Conservation (phyloP, 1,284 basidiomycete species). For the Phaffia rhodozyma region DNA sequence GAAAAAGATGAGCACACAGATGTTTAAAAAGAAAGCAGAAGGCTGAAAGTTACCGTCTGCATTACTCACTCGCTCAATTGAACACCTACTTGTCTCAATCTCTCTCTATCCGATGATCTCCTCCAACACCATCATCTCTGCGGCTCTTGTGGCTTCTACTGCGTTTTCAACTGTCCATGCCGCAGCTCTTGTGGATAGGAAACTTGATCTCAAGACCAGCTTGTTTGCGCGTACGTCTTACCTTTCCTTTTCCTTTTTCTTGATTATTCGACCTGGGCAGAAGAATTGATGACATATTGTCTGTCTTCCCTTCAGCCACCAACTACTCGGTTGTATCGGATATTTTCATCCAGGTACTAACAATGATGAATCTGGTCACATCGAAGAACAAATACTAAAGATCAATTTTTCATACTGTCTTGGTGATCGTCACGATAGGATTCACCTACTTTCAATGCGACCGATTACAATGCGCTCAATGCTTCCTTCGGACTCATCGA, state of each 20-base stretch:
- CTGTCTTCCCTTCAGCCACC: constrained; percentile 9
- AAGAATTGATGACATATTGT: no score
- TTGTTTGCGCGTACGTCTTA: constrained; percentile 2
- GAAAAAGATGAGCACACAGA: no score
- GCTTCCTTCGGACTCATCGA: constrained; percentile 30
- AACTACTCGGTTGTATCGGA: constrained; percentile 24
- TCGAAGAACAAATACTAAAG: not conserved
- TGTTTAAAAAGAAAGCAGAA: no score
- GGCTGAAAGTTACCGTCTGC: no score
- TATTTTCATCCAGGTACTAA: constrained; percentile 20
- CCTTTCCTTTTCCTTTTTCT: not conserved
- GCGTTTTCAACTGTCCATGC: not conserved
- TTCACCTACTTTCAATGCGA: constrained; percentile 20
- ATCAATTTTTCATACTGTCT: not conserved
- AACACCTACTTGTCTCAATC: not conserved
- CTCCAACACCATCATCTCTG: not conserved
- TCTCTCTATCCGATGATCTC: not conserved
- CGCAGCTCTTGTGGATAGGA: not conserved
- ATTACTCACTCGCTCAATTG: no score
- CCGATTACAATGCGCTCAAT: constrained; percentile 24
- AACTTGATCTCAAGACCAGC: not conserved
- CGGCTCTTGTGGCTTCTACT: not conserved
- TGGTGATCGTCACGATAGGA: constrained; percentile 2
- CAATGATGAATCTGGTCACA: not conserved
- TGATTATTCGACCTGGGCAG: not conserved